A percentile compares a stretch with the other conserved stretches of the same genome.
Conservation (phyloP, 1,139 yeast genomes). For the Geotrichum aggregatum region DNA sequence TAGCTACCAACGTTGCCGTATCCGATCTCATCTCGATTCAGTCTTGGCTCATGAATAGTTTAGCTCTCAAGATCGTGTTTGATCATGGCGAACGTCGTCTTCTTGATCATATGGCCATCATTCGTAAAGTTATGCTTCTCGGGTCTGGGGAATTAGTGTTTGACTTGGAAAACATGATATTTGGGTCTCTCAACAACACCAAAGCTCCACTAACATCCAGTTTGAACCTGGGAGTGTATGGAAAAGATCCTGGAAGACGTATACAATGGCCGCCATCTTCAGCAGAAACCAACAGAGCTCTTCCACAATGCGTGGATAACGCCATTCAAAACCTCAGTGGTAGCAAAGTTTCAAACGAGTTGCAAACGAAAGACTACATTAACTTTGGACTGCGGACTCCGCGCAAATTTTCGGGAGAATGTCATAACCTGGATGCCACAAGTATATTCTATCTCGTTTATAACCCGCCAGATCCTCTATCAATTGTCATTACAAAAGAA, state of each 20-base stretch:
- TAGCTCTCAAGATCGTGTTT: constrained; percentile 17
- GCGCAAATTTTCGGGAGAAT: not conserved
- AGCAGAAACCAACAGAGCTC: constrained; percentile 9
- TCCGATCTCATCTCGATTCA: constrained; percentile 11
- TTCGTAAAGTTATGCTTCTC: constrained; percentile 17
- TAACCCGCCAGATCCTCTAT: constrained; percentile 17
- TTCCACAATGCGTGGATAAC: constrained; percentile 17
- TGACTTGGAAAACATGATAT: constrained; percentile 18
- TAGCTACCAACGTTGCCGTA: constrained; percentile 8
- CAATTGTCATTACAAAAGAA: constrained; percentile 8
- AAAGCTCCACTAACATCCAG: constrained; percentile 3
- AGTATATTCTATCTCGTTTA: constrained; percentile 8
- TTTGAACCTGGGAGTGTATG: constrained; percentile 8
- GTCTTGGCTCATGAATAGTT: constrained; percentile 13
- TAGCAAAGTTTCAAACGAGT: not conserved
- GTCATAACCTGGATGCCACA: constrained; percentile 10
- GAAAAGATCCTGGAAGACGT: constrained; percentile 3
- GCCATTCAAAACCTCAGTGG: constrained; percentile 6
- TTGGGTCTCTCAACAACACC: constrained; percentile 13
- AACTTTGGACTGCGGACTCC: constrained; percentile 7
- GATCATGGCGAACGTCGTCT: constrained; percentile 5
- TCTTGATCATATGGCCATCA: constrained; percentile 17
- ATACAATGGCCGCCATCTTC: constrained; percentile 20
- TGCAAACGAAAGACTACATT: constrained; percentile 7
- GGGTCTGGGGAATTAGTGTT: constrained; percentile 19